Percentiles rank a stretch among this genome's conserved stretches.
Conservation (phyloP, 2,329 filamentous ascomycete genomes). For the Colletotrichum neosansevieriae region DNA sequence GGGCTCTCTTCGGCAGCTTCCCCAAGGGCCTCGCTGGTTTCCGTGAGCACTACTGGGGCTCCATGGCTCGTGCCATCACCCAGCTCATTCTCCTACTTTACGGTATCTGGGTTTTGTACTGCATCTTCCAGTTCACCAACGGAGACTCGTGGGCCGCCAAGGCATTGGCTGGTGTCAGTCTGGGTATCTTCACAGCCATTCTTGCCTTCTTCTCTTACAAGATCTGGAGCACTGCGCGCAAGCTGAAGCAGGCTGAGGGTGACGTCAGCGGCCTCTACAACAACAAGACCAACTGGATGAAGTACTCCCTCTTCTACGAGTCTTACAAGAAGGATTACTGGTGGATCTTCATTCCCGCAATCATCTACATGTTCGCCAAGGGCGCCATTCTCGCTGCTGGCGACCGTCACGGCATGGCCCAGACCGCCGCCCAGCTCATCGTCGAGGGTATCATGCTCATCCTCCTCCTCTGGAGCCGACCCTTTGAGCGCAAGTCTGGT, state of each 20-base stretch:
- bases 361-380: conserved; percentile 91
- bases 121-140: conserved; percentile 92
- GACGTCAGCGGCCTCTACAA: conserved; percentile 82
- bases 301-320: conserved; percentile 98
- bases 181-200: conserved; percentile 82
- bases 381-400: conserved; percentile 86
- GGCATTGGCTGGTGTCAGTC: conserved; percentile 82
- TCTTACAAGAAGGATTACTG: conserved; percentile 94
- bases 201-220: conserved; percentile 87
- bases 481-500: conserved; percentile 86
- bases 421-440: conserved; percentile 82
- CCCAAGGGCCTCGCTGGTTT: conserved; percentile 84
- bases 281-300: conserved; percentile 88
- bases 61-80: conserved; percentile 89
- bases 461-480: conserved; percentile 85
- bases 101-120: conserved; percentile 95
- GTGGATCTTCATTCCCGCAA: conserved; percentile 94
- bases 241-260: conserved; percentile 81
- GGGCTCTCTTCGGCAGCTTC: conserved; percentile 90
- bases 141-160: conserved; percentile 97
- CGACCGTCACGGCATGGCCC: conserved; percentile 85
- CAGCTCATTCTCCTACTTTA: conserved; percentile 92
- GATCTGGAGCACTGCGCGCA: conserved; percentile 81
- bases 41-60: conserved; percentile 96
- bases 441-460: conserved; percentile 84